Conservation (phyloP, 257 asterid genomes). For the Nemophila menziesii region DNA sequence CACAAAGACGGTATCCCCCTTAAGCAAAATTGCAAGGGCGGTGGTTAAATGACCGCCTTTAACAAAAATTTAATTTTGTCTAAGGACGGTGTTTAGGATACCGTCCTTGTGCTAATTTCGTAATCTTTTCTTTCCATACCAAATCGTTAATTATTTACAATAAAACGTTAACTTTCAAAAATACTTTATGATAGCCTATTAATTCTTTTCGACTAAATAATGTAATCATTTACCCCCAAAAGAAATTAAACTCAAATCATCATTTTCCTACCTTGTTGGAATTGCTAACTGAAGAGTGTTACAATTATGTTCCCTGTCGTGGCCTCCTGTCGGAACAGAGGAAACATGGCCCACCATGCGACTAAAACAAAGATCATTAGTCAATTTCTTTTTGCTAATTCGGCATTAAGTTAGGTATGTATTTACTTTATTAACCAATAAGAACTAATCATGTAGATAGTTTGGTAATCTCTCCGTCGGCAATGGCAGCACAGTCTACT, state of each 20-base stretch:
- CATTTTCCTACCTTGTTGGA: background rate
- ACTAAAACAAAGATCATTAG: background rate
- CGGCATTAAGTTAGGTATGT: background rate
- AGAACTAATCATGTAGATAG: background rate
- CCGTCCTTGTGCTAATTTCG: too few species aligned
- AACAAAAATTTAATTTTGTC: too few species aligned
- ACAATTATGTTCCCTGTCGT: constrained; percentile 7
- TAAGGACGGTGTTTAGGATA: too few species aligned
- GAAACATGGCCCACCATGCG: constrained; percentile 11
- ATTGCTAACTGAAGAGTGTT: background rate
- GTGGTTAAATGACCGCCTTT: too few species aligned
- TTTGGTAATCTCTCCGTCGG: constrained; percentile 7
- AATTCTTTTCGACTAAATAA: too few species aligned
- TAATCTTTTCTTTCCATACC: too few species aligned
- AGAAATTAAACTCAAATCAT: too few species aligned
- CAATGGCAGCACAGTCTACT: constrained; percentile 5
- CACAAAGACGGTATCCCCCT: too few species aligned
- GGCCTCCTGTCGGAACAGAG: constrained; percentile 15
- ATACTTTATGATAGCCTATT: too few species aligned
- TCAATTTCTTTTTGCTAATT: background rate
- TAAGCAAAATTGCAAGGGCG: too few species aligned
- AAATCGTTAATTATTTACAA: too few species aligned
- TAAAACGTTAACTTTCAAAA: too few species aligned
- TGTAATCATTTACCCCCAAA: background rate
- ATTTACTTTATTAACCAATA: background rate